Percentiles rank a stretch among this genome's conserved stretches.
Conservation (phyloP, 2,329 filamentous ascomycete genomes). For the Basipetospora chlamydospora region DNA sequence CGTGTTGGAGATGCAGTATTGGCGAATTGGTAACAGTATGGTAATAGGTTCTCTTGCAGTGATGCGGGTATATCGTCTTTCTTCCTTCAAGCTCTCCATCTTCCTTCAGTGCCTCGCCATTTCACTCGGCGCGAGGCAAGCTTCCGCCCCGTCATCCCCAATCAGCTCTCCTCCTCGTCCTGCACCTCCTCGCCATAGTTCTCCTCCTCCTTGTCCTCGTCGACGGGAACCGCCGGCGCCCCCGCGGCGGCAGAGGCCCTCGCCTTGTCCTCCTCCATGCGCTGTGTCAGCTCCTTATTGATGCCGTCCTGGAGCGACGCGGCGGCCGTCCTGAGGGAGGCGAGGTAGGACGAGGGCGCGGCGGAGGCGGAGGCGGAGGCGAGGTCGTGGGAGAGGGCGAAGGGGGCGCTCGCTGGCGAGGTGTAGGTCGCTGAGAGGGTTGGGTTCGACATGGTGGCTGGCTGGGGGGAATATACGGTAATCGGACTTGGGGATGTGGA, state of each 20-base stretch:
- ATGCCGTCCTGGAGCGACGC: constrained; percentile 46
- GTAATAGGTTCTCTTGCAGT: too few relatives aligned
- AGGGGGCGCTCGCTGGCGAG: constrained; percentile 33
- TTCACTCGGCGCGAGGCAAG: too few relatives aligned
- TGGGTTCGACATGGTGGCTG: constrained; percentile 4
- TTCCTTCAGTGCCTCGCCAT: too few relatives aligned
- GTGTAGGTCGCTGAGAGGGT: constrained; percentile 36
- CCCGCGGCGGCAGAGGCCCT: constrained; percentile 27
- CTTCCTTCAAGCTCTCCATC: too few relatives aligned
- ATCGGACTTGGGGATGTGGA: too few relatives aligned
- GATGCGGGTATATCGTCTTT: too few relatives aligned
- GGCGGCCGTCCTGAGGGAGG: constrained; percentile 41
- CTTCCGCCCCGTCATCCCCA: too few relatives aligned
- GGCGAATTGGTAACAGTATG: too few relatives aligned
- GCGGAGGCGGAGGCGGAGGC: constrained; percentile 20
- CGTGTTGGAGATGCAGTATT: too few relatives aligned
- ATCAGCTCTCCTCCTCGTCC: constrained; percentile 27
- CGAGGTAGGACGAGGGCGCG: constrained; percentile 45
- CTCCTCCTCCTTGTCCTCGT: constrained; percentile 51
- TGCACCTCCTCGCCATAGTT: constrained; percentile 78
- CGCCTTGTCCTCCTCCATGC: constrained; percentile 60
- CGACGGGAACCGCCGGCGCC: constrained; percentile 20
- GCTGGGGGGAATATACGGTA: too few relatives aligned
- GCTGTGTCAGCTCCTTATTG: constrained; percentile 55
- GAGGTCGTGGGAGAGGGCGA: constrained; percentile 25